Percentiles rank a stretch among this genome's conserved stretches.
Evolutionary conservation across 257 asterid species (phyloP).

Genomic region (Penstemon davidsonii): DNA sequence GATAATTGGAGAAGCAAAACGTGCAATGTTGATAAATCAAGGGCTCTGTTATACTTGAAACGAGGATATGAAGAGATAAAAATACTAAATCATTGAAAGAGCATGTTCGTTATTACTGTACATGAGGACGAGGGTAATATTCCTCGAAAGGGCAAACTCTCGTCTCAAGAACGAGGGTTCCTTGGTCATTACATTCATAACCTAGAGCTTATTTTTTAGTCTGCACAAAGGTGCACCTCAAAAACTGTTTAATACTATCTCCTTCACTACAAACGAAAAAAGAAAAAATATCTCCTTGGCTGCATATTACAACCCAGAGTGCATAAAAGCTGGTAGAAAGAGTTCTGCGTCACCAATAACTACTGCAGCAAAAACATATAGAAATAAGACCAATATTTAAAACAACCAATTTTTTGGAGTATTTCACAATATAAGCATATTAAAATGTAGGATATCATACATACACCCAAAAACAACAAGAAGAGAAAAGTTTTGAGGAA

Average conservation of each 20-base stretch:
- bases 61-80: too few species aligned
- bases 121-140: slow-evolving; percentile 16
- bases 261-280: too few species aligned
- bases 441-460: background rate
- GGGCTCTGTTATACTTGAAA: too few species aligned
- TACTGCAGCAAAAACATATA: background rate
- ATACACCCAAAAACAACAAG: background rate
- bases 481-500: background rate
- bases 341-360: background rate
- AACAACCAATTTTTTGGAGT: background rate
- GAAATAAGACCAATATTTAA: background rate
- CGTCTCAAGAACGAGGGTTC: background rate
- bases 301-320: background rate
- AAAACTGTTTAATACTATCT: background rate
- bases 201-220: background rate
- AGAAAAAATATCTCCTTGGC: background rate
- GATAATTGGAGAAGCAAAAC: too few species aligned
- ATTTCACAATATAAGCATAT: background rate
- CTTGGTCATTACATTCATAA: slow-evolving; percentile 7
- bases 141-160: slow-evolving; percentile 6
- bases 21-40: too few species aligned
- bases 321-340: background rate
- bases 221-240: background rate
- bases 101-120: slow-evolving; percentile 14
- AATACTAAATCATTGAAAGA: too few species aligned